A percentile compares a stretch with the other conserved stretches of the same genome.
Evolutionary conservation across 2,329 filamentous ascomycete species (phyloP).

Genomic region (Microcyclosporella mali): DNA sequence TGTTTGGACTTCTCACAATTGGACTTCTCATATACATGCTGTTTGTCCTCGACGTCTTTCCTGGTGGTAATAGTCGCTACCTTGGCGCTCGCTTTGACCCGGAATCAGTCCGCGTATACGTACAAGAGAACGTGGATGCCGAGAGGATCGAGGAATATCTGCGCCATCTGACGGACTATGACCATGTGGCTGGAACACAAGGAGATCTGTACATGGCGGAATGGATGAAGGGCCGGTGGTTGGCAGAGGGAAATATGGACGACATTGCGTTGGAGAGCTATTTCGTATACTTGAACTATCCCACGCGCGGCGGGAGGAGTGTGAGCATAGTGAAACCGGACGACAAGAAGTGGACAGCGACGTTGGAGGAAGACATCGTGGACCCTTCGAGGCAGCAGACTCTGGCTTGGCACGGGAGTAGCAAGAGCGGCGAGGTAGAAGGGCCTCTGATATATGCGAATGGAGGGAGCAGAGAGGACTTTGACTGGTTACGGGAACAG

Average conservation of each 20-base stretch:
- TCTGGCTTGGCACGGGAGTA: constrained; percentile 79
- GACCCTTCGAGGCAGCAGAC: constrained; percentile 63
- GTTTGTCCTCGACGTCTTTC: constrained; percentile 79
- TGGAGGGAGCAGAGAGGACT: constrained; percentile 81
- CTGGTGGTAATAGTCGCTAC: constrained; percentile 56
- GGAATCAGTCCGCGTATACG: constrained; percentile 69
- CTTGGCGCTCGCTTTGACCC: constrained; percentile 71
- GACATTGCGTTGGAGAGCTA: constrained; percentile 65
- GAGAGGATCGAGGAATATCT: constrained; percentile 60
- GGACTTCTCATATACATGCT: constrained; percentile 74
- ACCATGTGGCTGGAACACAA: constrained; percentile 90
- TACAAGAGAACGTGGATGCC: constrained; percentile 67
- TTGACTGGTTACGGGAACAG: constrained; percentile 62
- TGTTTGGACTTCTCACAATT: constrained; percentile 70
- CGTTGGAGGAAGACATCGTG: constrained; percentile 72
- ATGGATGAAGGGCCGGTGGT: constrained; percentile 76
- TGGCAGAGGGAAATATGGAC: constrained; percentile 59
- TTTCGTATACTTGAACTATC: constrained; percentile 85
- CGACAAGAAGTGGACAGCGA: constrained; percentile 64
- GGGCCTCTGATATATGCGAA: constrained; percentile 89
- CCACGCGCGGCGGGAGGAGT: constrained; percentile 65
- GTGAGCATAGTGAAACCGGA: constrained; percentile 74
- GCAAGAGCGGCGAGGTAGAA: constrained; percentile 75
- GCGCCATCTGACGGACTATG: constrained; percentile 71
- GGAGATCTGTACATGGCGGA: constrained; percentile 81